Conservation (phyloP, 805 yeast genomes). For the Schizosaccharomyces osmophilus region DNA sequence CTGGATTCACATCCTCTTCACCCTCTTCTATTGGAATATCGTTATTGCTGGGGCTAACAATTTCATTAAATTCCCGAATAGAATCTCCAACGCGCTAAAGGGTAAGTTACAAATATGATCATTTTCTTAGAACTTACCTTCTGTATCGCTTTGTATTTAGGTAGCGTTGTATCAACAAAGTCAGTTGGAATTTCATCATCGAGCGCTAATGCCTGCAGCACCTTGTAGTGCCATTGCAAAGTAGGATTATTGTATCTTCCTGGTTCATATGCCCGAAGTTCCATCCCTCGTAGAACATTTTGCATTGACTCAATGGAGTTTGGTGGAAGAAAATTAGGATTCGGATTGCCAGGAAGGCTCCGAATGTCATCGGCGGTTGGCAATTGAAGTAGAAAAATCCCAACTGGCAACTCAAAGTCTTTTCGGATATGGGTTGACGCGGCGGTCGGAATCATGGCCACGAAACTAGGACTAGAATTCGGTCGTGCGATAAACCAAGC, state of each 20-base stretch:
- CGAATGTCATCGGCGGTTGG: constrained; percentile 64
- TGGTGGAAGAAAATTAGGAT: constrained; percentile 8
- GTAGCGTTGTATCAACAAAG: constrained; percentile 8
- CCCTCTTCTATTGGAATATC: background rate
- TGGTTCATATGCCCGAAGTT: constrained; percentile 30
- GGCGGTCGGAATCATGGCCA: constrained; percentile 28
- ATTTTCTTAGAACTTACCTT: constrained; percentile 1
- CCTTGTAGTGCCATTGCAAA: constrained; percentile 38
- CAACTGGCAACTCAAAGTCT: constrained; percentile 27
- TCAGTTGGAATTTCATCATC: constrained; percentile 24
- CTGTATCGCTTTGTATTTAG: constrained; percentile 9
- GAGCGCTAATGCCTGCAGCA: constrained; percentile 38
- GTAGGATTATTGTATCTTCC: constrained; percentile 37
- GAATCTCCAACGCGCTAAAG: background rate
- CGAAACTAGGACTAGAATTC: constrained; percentile 30
- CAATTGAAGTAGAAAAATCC: constrained; percentile 39
- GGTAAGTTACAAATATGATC: background rate
- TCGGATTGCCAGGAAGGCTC: constrained; percentile 15
- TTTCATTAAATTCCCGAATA: background rate
- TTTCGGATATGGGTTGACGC: background rate
- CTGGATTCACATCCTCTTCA: background rate
- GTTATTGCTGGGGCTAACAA: background rate
- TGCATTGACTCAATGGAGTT: constrained; percentile 11
- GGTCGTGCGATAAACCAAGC: constrained; percentile 44
- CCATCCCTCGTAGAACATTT: constrained; percentile 19